Evolutionary conservation across 2,329 filamentous ascomycete species (phyloP).

Genomic region (Helicocarpus griseus): DNA sequence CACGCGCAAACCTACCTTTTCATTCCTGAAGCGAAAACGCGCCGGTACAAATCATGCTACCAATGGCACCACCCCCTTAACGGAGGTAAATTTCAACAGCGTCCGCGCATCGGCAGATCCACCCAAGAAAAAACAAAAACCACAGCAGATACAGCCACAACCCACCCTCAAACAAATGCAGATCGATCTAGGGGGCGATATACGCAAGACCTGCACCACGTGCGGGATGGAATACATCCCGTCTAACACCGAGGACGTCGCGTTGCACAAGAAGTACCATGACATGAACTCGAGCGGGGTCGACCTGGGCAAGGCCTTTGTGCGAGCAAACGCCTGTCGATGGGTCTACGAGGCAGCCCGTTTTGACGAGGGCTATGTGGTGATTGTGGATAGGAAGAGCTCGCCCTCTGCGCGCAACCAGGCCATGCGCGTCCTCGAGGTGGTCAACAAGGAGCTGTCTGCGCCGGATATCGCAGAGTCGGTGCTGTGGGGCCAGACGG

Average conservation of each 20-base stretch:
- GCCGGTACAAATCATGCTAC: background rate
- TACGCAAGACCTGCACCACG: constrained; percentile 47
- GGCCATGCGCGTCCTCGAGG: constrained; percentile 48
- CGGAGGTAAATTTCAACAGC: constrained; percentile 35
- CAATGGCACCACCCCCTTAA: constrained; percentile 24
- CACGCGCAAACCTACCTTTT: constrained; percentile 41
- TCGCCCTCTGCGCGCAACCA: constrained; percentile 41
- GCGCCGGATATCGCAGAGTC: constrained; percentile 50
- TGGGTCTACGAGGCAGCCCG: constrained; percentile 43
- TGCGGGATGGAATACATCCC: constrained; percentile 61
- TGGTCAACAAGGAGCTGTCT: constrained; percentile 54
- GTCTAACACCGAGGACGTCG: constrained; percentile 51
- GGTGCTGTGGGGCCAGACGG: constrained; percentile 45
- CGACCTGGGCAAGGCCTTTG: constrained; percentile 50
- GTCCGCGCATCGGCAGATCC: constrained; percentile 30
- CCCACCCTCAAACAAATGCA: constrained; percentile 48
- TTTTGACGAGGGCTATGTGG: constrained; percentile 44
- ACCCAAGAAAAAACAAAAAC: constrained; percentile 24
- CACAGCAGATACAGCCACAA: constrained; percentile 17
- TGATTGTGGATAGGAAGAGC: constrained; percentile 49
- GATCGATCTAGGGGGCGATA: constrained; percentile 48
- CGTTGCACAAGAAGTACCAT: constrained; percentile 55
- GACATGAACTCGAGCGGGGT: constrained; percentile 52
- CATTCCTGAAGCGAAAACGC: constrained; percentile 40
- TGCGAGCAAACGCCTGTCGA: constrained; percentile 41